phyloP scores from a whole-genome alignment of 345 rosid genomes.

The Cochlearia excelsa region DNA sequence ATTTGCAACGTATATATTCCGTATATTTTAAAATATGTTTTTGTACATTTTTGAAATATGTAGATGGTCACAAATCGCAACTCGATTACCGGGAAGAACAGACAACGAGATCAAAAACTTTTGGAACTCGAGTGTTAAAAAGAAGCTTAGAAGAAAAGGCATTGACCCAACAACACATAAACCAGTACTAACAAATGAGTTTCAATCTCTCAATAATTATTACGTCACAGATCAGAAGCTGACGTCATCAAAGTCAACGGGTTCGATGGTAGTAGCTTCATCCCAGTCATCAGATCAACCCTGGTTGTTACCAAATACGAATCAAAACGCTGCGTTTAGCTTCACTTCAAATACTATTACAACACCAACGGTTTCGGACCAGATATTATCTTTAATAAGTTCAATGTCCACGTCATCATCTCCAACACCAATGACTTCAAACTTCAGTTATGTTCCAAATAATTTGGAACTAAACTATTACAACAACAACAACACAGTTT shows the following conservation, averaged over 20 bases:
- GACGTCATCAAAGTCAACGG: constrained; percentile 38
- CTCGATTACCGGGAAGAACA: constrained; percentile 11
- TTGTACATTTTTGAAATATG: neutral
- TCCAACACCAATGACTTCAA: constrained; percentile 46
- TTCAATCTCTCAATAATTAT: constrained; percentile 34
- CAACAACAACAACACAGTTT: constrained; percentile 23
- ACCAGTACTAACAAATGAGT: constrained; percentile 41
- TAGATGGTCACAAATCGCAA: constrained; percentile 74
- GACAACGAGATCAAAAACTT: constrained; percentile 18
- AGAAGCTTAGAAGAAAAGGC: constrained; percentile 54
- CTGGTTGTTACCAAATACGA: constrained; percentile 26
- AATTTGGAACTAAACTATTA: constrained; percentile 36
- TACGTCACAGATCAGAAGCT: constrained; percentile 40
- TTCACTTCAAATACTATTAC: constrained; percentile 35
- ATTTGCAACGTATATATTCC: neutral
- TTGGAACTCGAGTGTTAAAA: constrained; percentile 69
- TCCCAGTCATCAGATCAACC: constrained; percentile 22
- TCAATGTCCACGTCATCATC: constrained; percentile 43
- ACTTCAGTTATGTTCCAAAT: constrained; percentile 56
- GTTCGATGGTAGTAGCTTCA: constrained; percentile 29
- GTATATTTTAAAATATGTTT: too few relatives aligned
- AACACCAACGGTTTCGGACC: constrained; percentile 37
- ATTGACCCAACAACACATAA: constrained; percentile 40
- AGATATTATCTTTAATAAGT: constrained; percentile 33
- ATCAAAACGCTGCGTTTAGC: constrained; percentile 40